Percentiles rank a stretch among this genome's conserved stretches.
Conservation (phyloP, 2,329 filamentous ascomycete species). For the Cercospora sp. region DNA sequence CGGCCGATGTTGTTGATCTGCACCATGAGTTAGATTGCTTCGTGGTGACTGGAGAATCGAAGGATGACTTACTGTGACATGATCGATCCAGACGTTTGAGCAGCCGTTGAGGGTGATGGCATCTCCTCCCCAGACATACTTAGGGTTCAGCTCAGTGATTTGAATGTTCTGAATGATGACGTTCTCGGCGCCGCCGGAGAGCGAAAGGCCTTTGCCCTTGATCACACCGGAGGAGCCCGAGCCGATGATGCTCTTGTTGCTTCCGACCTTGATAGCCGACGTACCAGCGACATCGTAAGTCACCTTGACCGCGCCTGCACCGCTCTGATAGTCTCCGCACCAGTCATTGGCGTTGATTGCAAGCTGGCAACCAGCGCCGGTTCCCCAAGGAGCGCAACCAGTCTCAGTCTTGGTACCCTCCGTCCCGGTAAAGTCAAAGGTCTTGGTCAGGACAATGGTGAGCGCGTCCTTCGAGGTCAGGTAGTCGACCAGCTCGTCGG, state of each 20-base stretch:
- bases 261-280: slow-evolving; percentile 43
- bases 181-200: slow-evolving; percentile 49
- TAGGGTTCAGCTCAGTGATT: slow-evolving; percentile 42
- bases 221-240: slow-evolving; percentile 43
- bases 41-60: slow-evolving; percentile 5
- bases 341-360: slow-evolving; percentile 61
- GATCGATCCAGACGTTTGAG: slow-evolving; percentile 43
- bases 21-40: background rate
- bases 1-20: slow-evolving; percentile 60
- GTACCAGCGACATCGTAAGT: slow-evolving; percentile 59
- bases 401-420: slow-evolving; percentile 56
- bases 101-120: slow-evolving; percentile 41
- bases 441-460: slow-evolving; percentile 59
- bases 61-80: slow-evolving; percentile 36
- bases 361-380: slow-evolving; percentile 49
- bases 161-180: slow-evolving; percentile 54
- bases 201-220: slow-evolving; percentile 45
- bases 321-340: slow-evolving; percentile 44
- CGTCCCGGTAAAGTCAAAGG: slow-evolving; percentile 55
- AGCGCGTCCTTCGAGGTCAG: slow-evolving; percentile 56
- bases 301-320: slow-evolving; percentile 23
- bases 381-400: slow-evolving; percentile 56
- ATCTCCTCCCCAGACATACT: slow-evolving; percentile 45
- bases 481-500: slow-evolving; percentile 59
- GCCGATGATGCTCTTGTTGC: slow-evolving; percentile 47